Evolutionary conservation across 2,329 filamentous ascomycete genomes (phyloP), one percentile per base, ranked within the genome.

Genomic region (Corinectria fuckeliana): DNA sequence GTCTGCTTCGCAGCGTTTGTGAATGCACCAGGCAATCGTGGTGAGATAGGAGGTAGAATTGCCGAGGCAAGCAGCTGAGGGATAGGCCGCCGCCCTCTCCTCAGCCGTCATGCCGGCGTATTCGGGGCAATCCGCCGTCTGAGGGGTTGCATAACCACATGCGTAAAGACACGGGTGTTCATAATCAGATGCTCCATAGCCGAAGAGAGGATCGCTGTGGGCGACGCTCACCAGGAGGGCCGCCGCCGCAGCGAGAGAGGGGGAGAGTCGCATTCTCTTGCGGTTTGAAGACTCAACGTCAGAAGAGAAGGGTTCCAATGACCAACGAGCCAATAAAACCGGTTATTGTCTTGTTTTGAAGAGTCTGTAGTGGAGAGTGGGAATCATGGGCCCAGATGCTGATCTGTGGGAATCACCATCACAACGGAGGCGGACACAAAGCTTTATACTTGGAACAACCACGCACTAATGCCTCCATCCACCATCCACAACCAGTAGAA

Each of bases 1-100:
- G 1, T 21, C 9, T 1, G 49, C 50, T 0, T 50, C 25, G 9
- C 67, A 69, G 14, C 39, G 49, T 0, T 38, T 6, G 6, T 53
- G 8, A 0, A 70, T 68, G 1, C 68, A 70, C 57, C 61, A 68
- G 0, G 68, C 68, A 6, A 70, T 50, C 0, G 68, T 60, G 0
- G 68, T 69, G 9, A 70, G 11, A 42, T 69, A 70, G 0, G 58
- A 34, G 0, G 42, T 44, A 4, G 66, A 45, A 3, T 67, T 58
- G 1, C 57, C 54, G 14, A 67, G 60, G 20, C 68, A 70, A 0
- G 26, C 36, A 2, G 63, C 20, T 0, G 66, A 68, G 4, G 68
- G 63, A 13, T 58, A 62, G 0, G 61, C 57, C 0, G 16, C 30
- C 2, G 63, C 60, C 1, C 48, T 58, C 18, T 70, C 65, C 10